A percentile compares a stretch with the other conserved stretches of the same genome.
Evolutionary conservation across 2,329 filamentous ascomycete species (phyloP).

Genomic region (Trichocomaceae sp.): DNA sequence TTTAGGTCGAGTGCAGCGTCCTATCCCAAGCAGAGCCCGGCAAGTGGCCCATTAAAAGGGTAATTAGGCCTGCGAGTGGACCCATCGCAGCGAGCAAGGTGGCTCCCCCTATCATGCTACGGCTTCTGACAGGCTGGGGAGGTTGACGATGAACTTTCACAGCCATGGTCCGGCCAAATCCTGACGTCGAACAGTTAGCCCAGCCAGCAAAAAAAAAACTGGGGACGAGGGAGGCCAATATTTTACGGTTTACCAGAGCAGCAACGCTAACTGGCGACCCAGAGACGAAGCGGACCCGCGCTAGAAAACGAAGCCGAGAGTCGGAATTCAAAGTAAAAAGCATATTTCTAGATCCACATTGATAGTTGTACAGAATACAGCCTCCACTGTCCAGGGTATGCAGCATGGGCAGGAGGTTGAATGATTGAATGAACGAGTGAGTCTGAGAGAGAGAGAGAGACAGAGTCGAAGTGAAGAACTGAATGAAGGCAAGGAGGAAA

Average conservation of each 20-base stretch:
- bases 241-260: neutral
- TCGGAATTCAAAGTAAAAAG: neutral
- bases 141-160: neutral
- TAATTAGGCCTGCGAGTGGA: neutral
- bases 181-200: conserved; percentile 12
- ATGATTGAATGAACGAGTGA: neutral
- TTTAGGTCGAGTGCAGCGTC: neutral
- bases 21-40: neutral
- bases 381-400: too few relatives aligned
- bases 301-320: conserved; percentile 6
- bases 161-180: conserved; percentile 4
- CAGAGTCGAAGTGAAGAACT: too few relatives aligned
- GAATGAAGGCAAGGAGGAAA: neutral
- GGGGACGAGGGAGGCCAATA: conserved; percentile 2
- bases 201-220: conserved; percentile 5
- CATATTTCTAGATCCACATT: neutral
- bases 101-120: neutral
- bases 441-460: too few relatives aligned
- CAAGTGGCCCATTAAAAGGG: neutral
- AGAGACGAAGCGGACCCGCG: conserved; percentile 9
- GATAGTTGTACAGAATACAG: neutral
- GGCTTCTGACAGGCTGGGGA: neutral
- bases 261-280: conserved; percentile 2
- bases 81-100: neutral
- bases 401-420: neutral